phyloP scores from a whole-genome alignment of 148 eudicot species.

The Selenicereus undatus region DNA sequence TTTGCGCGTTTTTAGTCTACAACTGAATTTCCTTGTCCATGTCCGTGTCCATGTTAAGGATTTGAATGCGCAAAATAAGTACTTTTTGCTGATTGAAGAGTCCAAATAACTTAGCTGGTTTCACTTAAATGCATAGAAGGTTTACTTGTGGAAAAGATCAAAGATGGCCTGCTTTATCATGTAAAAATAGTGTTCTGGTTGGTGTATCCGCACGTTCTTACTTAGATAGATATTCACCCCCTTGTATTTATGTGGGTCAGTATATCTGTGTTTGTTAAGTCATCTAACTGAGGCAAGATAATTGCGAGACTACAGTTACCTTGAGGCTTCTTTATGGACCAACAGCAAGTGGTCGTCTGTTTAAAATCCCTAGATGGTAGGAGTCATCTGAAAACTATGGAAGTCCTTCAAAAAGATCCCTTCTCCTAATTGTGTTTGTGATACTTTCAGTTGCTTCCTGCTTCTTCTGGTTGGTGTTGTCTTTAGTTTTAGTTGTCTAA shows the following conservation, averaged over 20 bases:
- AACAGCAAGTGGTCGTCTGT: not conserved
- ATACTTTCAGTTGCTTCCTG: not conserved
- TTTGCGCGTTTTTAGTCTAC: too few species aligned
- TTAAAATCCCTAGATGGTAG: not conserved
- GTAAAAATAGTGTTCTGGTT: not conserved
- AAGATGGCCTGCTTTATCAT: not conserved
- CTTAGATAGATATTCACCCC: not conserved
- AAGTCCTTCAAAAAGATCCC: not conserved
- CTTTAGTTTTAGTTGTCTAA: not conserved
- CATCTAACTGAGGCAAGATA: not conserved
- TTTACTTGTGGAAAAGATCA: not conserved
- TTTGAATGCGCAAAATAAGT: not conserved
- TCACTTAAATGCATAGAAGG: not conserved
- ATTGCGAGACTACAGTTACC: not conserved
- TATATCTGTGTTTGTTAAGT: not conserved
- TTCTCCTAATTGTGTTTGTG: not conserved
- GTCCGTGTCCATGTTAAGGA: too few species aligned
- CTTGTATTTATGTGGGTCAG: not conserved
- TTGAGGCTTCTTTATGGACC: not conserved
- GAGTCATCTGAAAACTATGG: not conserved
- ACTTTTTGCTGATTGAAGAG: not conserved
- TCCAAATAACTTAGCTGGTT: not conserved
- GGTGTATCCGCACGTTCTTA: not conserved
- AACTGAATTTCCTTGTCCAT: too few species aligned
- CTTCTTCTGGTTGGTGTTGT: not conserved